Conservation (phyloP, 176 grass and related monocot species). For the Carex scoparia region DNA sequence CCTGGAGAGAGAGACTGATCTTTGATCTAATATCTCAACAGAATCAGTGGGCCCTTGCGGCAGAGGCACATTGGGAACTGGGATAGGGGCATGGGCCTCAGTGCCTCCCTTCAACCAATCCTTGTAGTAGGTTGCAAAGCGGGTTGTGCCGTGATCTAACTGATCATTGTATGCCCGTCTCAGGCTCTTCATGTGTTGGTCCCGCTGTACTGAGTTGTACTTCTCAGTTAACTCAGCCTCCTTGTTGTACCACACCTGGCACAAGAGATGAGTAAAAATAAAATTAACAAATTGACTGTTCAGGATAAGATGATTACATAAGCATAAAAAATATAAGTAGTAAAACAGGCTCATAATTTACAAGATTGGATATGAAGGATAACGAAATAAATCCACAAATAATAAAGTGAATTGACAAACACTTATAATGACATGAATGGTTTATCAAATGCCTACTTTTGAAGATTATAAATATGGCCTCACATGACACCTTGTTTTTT, state of each 20-base stretch:
- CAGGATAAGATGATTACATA: neutral
- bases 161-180: slow-evolving; percentile 74
- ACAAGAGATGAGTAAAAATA: neutral
- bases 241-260: slow-evolving; percentile 55
- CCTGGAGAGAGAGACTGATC: slow-evolving; percentile 43
- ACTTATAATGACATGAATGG: neutral
- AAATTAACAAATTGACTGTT: neutral
- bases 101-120: slow-evolving; percentile 64
- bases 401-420: neutral
- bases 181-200: slow-evolving; percentile 47
- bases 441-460: neutral
- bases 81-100: slow-evolving; percentile 42
- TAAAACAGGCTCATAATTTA: neutral
- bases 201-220: slow-evolving; percentile 34
- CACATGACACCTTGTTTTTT: neutral
- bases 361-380: neutral
- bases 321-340: neutral
- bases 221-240: slow-evolving; percentile 46
- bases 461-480: neutral
- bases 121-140: slow-evolving; percentile 89
- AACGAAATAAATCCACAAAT: neutral
- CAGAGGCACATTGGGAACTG: slow-evolving; percentile 56
- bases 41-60: slow-evolving; percentile 29
- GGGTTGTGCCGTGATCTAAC: slow-evolving; percentile 69
- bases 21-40: slow-evolving; percentile 27